Evolutionary conservation across 2,329 filamentous ascomycete species (phyloP), one percentile per base, ranked within the genome.

Genomic region (Pestalotiopsis sp.): DNA sequence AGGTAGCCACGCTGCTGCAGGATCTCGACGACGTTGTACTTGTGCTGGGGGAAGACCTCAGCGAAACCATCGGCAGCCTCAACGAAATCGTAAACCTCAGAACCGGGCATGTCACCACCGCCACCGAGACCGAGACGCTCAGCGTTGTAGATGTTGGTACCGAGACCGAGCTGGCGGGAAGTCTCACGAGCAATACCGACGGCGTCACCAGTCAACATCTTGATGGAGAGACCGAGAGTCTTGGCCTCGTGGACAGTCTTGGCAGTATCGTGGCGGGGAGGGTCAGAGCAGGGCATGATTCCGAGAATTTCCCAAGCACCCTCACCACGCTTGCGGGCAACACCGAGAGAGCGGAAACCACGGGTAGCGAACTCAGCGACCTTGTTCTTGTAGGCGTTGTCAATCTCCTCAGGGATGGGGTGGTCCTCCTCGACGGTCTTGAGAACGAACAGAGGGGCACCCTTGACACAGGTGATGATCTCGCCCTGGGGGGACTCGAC

Each of bases 171-270:
- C 83, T 96, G 93, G 77, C 93, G 93, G 67, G 93, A 96, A 75
- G 93, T 97, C 83, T 97, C 94, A 85, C 93, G 91, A 75, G 94
- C 94, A 80, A 97, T 97, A 82, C 93, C 94, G 79, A 97, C 94
- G 74, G 94, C 93, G 80, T 97, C 94, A 88, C 94, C 94, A 83
- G 94, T 97, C 84, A 97, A 89, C 93, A 97, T 97, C 88, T 97
- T 97, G 84, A 97, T 94, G 74, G 92, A 94, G 71, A 97, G 87
- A 86, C 94, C 94, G 69, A 97, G 90, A 72, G 86, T 88, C 87
- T 96, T 95, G 77, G 94, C 94, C 83, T 97, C 94, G 81, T 93
- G 92, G 84, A 97, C 93, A 71, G 94, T 97, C 81, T 93, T 93
- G 76, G 91, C 93, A 75, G 94, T 97, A 78, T 97, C 94, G 85